Conservation (phyloP, 2,329 filamentous ascomycete species). For the Fusarium sarcochroum region DNA sequence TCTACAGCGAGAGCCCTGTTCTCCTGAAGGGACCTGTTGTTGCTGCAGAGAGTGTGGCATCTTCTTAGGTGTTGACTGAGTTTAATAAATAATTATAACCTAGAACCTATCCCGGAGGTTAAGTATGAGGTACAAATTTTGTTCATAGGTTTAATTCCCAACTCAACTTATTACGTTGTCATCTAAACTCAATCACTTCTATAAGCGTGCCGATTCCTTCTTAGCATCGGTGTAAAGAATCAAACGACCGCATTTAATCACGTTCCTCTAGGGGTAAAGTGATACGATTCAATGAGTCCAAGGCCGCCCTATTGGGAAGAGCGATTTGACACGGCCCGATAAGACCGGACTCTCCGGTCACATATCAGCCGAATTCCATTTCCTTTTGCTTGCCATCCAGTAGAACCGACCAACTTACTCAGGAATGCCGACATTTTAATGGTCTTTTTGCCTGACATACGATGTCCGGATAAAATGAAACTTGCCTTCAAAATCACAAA, state of each 20-base stretch:
- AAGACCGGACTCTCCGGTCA: background rate
- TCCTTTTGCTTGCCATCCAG: background rate
- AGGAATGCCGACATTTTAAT: too few species aligned
- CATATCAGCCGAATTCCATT: background rate
- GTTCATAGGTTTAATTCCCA: too few species aligned
- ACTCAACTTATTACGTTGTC: too few species aligned
- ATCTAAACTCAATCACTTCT: too few species aligned
- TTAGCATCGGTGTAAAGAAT: too few species aligned
- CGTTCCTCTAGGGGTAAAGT: background rate
- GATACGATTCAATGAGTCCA: background rate
- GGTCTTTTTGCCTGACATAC: too few species aligned
- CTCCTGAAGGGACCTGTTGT: slow-evolving; percentile 43
- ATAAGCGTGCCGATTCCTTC: too few species aligned
- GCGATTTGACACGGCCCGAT: slow-evolving; percentile 8
- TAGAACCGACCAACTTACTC: too few species aligned
- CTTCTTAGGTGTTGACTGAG: background rate
- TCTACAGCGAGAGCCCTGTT: slow-evolving; percentile 30
- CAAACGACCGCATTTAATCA: background rate
- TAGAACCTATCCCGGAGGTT: too few species aligned
- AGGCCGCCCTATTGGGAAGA: background rate
- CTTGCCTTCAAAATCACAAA: background rate
- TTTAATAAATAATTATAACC: background rate
- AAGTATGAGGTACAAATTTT: too few species aligned
- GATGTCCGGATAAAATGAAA: background rate
- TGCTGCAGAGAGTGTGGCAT: slow-evolving; percentile 10